Percentiles rank a stretch among this genome's conserved stretches.
Evolutionary conservation across 2,329 filamentous ascomycete genomes (phyloP).

Genomic region (Alternaria sp.): DNA sequence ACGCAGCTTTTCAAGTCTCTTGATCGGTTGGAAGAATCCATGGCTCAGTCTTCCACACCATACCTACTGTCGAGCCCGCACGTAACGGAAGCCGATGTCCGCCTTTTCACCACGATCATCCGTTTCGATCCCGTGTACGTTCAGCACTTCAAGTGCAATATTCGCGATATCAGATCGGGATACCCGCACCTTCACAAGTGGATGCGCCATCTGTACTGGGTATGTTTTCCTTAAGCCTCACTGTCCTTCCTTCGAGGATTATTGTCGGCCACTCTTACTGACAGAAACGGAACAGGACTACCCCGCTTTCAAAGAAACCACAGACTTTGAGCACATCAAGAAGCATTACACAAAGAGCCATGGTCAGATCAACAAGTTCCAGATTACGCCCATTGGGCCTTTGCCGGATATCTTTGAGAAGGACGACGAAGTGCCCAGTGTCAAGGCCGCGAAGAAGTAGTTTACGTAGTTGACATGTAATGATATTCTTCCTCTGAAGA

Average conservation of each 20-base stretch:
- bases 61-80: conserved; percentile 55
- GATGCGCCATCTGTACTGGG: conserved; percentile 85
- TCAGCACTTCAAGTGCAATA: conserved; percentile 76
- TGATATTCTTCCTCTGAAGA: background rate
- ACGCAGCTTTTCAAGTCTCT: conserved; percentile 56
- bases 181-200: conserved; percentile 83
- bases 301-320: conserved; percentile 79
- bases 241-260: no score
- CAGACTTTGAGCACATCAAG: conserved; percentile 96
- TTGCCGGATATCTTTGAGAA: conserved; percentile 79
- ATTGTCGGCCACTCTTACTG: background rate
- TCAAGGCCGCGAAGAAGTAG: conserved; percentile 32
- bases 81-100: conserved; percentile 58
- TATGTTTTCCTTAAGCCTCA: background rate
- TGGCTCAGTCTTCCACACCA: conserved; percentile 51
- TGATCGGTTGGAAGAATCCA: conserved; percentile 54
- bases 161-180: conserved; percentile 81
- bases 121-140: conserved; percentile 64
- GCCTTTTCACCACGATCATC: conserved; percentile 66
- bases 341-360: conserved; percentile 73
- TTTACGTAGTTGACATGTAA: background rate
- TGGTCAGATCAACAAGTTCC: conserved; percentile 67
- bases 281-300: conserved; percentile 52
- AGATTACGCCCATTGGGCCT: conserved; percentile 86
- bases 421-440: conserved; percentile 77